phyloP scores from a whole-genome alignment of 1,284 basidiomycete genomes.

The Taiwanofungus camphoratus region DNA sequence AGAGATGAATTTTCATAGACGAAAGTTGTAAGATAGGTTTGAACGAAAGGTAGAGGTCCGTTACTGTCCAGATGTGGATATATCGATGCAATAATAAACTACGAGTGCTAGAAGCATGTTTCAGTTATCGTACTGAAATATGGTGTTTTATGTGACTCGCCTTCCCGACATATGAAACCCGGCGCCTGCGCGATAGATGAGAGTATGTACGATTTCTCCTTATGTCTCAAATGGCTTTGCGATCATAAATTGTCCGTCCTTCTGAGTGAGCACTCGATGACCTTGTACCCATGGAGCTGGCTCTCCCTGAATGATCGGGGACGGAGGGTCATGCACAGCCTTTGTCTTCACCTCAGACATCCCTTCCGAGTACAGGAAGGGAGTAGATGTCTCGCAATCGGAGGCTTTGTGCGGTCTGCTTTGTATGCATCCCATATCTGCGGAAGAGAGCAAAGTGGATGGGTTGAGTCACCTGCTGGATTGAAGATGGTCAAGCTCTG shows the following conservation, averaged over 20 bases:
- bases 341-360: conserved; percentile 12
- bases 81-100: too few relatives aligned
- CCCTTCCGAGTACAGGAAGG: conserved; percentile 6
- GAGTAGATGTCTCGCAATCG: conserved; percentile 15
- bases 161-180: not conserved
- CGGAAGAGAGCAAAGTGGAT: conserved; percentile 4
- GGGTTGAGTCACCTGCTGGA: not conserved
- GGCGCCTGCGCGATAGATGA: too few relatives aligned
- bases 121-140: too few relatives aligned
- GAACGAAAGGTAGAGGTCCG: too few relatives aligned
- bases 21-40: too few relatives aligned
- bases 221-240: conserved; percentile 10
- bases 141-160: not conserved
- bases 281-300: conserved; percentile 30
- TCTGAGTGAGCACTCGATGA: conserved; percentile 22
- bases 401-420: conserved; percentile 32
- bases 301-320: conserved; percentile 27
- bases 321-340: conserved; percentile 19
- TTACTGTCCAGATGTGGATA: too few relatives aligned
- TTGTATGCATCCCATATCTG: conserved; percentile 37
- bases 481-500: conserved; percentile 7
- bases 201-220: not conserved
- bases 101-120: too few relatives aligned
- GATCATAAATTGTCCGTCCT: conserved; percentile 21
- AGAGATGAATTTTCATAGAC: too few relatives aligned